These are phyloP conservation scores for Gleditsia sinensis DNA, from an alignment of 306 rosid species.

Conservation along the genomic window DNA sequence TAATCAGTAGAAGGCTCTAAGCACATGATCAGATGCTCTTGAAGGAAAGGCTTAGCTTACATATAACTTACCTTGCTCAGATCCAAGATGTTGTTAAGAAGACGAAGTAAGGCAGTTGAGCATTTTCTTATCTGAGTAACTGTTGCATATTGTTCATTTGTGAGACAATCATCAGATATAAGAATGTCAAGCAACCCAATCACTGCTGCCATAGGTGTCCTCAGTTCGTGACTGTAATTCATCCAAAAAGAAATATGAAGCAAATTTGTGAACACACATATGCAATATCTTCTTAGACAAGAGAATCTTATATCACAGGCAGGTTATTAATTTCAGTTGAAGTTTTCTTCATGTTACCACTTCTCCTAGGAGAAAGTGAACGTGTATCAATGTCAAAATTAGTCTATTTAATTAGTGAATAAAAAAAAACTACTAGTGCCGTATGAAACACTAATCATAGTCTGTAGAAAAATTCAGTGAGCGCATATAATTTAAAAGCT, in stretches of 20 bases:
- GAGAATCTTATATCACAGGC: not conserved
- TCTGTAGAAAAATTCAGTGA: too few relatives aligned
- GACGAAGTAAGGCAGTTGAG: constrained; percentile 94
- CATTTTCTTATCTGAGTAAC: constrained; percentile 96
- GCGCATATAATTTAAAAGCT: too few relatives aligned
- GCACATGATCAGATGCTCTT: not conserved
- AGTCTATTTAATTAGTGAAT: too few relatives aligned
- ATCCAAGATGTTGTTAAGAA: constrained; percentile 95
- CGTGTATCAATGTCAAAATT: too few relatives aligned
- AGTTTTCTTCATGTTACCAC: not conserved
- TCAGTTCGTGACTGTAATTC: constrained; percentile 81
- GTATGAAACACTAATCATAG: too few relatives aligned
- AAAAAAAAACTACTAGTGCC: too few relatives aligned
- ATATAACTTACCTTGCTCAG: constrained; percentile 76
- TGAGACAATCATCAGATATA: constrained; percentile 91
- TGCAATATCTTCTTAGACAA: constrained; percentile 4
- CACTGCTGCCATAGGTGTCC: constrained; percentile 99
- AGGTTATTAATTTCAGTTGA: not conserved
- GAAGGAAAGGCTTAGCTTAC: constrained; percentile 16
- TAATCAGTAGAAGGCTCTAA: not conserved
- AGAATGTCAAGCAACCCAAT: constrained; percentile 97
- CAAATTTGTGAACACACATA: constrained; percentile 10
- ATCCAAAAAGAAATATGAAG: constrained; percentile 28
- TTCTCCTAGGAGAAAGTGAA: too few relatives aligned
- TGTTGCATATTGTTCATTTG: constrained; percentile 89